Conservation (phyloP, 2,329 filamentous ascomycete genomes). For the Colletotrichum sp. region DNA sequence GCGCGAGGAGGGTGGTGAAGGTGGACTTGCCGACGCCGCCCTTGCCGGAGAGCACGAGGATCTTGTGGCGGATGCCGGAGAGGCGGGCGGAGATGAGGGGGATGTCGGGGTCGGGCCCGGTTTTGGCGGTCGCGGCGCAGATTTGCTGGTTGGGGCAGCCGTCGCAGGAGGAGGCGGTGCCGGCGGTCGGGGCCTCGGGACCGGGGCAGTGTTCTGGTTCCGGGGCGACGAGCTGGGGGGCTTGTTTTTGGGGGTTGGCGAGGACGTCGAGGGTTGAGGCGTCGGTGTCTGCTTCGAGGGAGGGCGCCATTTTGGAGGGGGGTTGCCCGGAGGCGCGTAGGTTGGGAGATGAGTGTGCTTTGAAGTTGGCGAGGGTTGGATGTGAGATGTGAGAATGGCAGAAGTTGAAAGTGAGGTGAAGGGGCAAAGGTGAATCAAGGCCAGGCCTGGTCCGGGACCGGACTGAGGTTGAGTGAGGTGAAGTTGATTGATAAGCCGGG, state of each 20-base stretch:
- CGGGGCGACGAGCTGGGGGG: constrained; percentile 87
- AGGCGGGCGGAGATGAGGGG: constrained; percentile 86
- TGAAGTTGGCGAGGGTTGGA: too few species aligned
- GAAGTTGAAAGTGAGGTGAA: background rate
- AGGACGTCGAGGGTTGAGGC: constrained; percentile 72
- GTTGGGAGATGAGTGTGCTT: too few species aligned
- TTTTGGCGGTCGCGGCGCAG: constrained; percentile 84
- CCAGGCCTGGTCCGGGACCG: constrained; percentile 1
- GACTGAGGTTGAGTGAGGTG: background rate
- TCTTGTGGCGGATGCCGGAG: constrained; percentile 84
- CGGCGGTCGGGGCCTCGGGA: constrained; percentile 76
- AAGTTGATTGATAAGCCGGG: constrained; percentile 20
- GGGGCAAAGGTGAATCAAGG: background rate
- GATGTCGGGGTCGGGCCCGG: constrained; percentile 94
- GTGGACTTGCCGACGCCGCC: constrained; percentile 97
- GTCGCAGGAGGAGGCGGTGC: constrained; percentile 81
- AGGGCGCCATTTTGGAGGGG: constrained; percentile 72
- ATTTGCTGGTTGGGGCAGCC: constrained; percentile 96
- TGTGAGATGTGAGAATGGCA: background rate
- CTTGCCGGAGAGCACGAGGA: constrained; percentile 92
- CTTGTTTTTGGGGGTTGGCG: constrained; percentile 75
- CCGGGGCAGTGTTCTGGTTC: constrained; percentile 98
- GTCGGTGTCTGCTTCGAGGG: constrained; percentile 79
- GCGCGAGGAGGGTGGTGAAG: constrained; percentile 85
- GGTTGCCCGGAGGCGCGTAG: background rate